Base-by-base conservation (phyloP, 1,284 basidiomycete genomes). In the Polyporus tsugae region DNA sequence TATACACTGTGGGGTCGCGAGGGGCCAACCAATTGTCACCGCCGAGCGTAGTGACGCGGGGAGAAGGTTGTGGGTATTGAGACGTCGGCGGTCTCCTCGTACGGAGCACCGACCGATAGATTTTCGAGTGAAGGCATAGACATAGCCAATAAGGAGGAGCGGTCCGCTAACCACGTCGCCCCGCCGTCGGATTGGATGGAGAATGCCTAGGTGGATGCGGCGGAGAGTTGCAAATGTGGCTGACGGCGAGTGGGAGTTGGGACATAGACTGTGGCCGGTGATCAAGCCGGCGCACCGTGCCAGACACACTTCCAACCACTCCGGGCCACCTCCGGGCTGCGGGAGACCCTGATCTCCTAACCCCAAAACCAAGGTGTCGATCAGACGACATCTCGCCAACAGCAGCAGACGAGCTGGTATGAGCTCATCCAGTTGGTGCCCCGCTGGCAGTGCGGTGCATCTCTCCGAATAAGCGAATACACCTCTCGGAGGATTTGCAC, bases 361-460 rank as follows among this genome's bases (percentile, higher is more conserved):
- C 22, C n/a, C 52, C 52, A 35, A 35, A 55, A 35, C 29, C 52
- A 35, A 17, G 52, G 52, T 33, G 52, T 55, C 13, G 52, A 55
- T 15, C 29, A 22, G 25, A 55, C 35, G 9, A 55, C 52, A 35
- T 55, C 52, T 10, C 52, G 52, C 52, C 52, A 29, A 29, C 5
- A 35, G 33, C 33, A 29, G 52, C 52, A 55, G 29, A 55, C 52
- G 29, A 55, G 52, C 29, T 55, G 52, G 29, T 55, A 55, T 17
- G 52, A 6, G 15, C 52, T 17, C 10, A 29, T 17, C 52, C 52
- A 55, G 29, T 55, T 35, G 11, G 6, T 33, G 6, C 17, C 13
- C 52, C 52, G 17, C 15, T 15, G 13, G 25, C 7, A 6, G 13
- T 19, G 5, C 0, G 46, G 22, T 11, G 22, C 13, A 9, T 55